Base-by-base conservation (phyloP, 805 yeast genomes). In the Candida nonsorbophila region DNA sequence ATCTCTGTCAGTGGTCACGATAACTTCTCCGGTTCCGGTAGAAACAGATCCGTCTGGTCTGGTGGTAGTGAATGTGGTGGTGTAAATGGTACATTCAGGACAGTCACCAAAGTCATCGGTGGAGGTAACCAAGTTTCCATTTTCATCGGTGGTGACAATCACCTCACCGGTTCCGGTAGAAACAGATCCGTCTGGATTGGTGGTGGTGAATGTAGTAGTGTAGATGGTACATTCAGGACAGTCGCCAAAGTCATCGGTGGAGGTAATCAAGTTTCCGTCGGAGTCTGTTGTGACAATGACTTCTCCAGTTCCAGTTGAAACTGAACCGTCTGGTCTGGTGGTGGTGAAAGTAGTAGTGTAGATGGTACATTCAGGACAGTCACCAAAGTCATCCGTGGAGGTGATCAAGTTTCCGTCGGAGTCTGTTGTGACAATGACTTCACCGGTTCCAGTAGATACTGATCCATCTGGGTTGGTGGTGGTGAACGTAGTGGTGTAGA, bases 371-470 rank as follows among this genome's bases (percentile, higher is more conserved):
- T 30, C 33, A 12, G 26, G 24, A 27, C 18, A 30, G 10, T 15
- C 30, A 22, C 26, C 19, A 15, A 16, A 18, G 28, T 22, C 16
- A n/a, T 21, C 24, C 5, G 27, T 25, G n/a, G 12, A 7, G 14
- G 34, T 34, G 6, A 14, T 13, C 13, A 30, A 27, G 13, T 27
- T 9, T 7, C 47, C 46, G 14, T 23, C 33, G 2, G 44, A 26
- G 25, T 46, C 33, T 14, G 45, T 38, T 4, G 44, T 37, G 6
- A 42, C 38, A 20, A 37, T 26, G 18, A 41, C 40, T 13, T 32
- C 44, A 24, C 32, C 43, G 6, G 29, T 28, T 10, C 37, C 40
- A 12, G 47, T 40, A 22, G 19, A 19, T 12, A 27, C 19, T 6
- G 28, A 13, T 8, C 48, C 48, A 22, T 36, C 36, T 15, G 39